Conservation (phyloP, 768 basidiomycete species). For the Paxillus ammoniavirescens region DNA sequence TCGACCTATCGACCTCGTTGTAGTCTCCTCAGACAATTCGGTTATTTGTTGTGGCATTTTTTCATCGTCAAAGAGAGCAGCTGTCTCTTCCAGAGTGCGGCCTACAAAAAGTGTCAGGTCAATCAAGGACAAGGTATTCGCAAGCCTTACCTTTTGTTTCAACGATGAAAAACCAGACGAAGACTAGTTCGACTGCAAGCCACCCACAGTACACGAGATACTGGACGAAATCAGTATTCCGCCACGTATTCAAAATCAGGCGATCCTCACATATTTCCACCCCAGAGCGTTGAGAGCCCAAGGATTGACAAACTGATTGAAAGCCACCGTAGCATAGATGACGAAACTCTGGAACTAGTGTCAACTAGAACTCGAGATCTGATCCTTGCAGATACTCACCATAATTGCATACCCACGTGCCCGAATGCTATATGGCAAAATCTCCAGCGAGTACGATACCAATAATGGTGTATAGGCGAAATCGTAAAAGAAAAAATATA, state of each 20-base stretch:
- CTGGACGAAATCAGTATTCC: slow-evolving; percentile 13
- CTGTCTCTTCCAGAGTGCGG: slow-evolving; percentile 70
- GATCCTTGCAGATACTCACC: slow-evolving; percentile 37
- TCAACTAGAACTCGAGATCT: not conserved
- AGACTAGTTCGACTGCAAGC: slow-evolving; percentile 59
- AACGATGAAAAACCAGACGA: slow-evolving; percentile 53
- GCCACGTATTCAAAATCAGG: not conserved
- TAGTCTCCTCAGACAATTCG: slow-evolving; percentile 48
- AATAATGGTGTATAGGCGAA: slow-evolving; percentile 78
- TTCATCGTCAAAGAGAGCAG: slow-evolving; percentile 70
- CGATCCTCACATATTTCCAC: slow-evolving; percentile 45
- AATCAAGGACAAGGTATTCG: not conserved
- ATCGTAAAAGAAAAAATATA: slow-evolving; percentile 51
- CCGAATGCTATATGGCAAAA: slow-evolving; percentile 75
- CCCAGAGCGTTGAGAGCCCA: slow-evolving; percentile 56
- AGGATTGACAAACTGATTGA: slow-evolving; percentile 81
- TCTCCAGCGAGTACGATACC: slow-evolving; percentile 65
- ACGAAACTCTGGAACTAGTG: slow-evolving; percentile 47
- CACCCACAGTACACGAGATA: slow-evolving; percentile 66
- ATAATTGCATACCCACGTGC: slow-evolving; percentile 80
- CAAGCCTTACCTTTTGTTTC: slow-evolving; percentile 55
- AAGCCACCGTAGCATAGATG: slow-evolving; percentile 64
- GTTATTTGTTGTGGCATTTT: slow-evolving; percentile 37
- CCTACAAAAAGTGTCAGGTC: not conserved
- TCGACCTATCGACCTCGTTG: slow-evolving; percentile 31